Base-by-base conservation (phyloP, 2,329 filamentous ascomycete species). In the Remersonia thermophila region DNA sequence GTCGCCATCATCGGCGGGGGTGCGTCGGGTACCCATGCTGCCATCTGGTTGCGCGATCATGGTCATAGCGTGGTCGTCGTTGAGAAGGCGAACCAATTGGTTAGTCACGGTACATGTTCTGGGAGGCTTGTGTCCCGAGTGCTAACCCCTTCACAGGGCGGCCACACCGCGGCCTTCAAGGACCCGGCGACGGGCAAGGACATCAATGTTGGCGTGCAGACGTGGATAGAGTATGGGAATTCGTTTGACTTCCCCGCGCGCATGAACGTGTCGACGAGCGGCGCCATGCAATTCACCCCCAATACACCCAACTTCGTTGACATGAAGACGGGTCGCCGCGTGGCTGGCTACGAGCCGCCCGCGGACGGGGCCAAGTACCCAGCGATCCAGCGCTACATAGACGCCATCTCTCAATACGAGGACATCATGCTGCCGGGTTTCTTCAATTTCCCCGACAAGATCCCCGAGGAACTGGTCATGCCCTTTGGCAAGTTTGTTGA, bases 381-480 rank as follows among this genome's bases (percentile, higher is more conserved):
- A 0, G 46, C 46, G 1, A 33, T 47, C 17, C 33, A 36, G 8
- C 17, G 33, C 16, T 47, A 43, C 33, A 33, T 46, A 25, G 42
- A 37, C 20, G 35, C 39, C n/a, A 25, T 39, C 25, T 35, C 39
- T 15, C 27, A 35, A 11, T 50, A 42, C 31, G 42, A 48, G 32
- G 37, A 43, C 25, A 44, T 48, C 35, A n/a, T 47, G 15, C 35
- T 44, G 27, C 46, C 47, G 2, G 44, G 44, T 14, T 47, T 40
- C 39, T 46, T 43, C 40, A 42, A 47, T 31, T 45, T 48, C 29
- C 47, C 47, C 2, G 18, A 38, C 9, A 6, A 37, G 7, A 46
- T 50, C 32, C 47, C 47, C 16, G 39, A 44, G 11, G 47, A 50
- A 26, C 38, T 50, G 3, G 33, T 50, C 7, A 41, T 50, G 16